phyloP scores from a whole-genome alignment of 495 filamentous ascomycete species.

The Podospora tetraspora region DNA sequence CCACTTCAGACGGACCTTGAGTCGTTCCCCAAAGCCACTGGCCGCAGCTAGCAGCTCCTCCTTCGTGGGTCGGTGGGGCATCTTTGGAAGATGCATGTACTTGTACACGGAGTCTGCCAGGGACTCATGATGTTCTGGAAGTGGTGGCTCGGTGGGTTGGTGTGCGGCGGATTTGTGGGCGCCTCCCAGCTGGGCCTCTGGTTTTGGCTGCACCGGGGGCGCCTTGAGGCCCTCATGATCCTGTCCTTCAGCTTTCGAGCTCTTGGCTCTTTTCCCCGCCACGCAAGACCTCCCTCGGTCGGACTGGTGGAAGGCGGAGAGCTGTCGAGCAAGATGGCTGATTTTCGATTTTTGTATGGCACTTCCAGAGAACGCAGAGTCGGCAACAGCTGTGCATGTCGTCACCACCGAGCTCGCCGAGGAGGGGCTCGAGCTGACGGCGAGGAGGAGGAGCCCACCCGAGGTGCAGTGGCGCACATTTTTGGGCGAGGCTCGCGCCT shows the following conservation, averaged over 20 bases:
- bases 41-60: constrained; percentile 90
- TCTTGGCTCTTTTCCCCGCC: constrained; percentile 20
- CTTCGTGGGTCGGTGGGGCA: constrained; percentile 83
- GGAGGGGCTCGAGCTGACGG: constrained; percentile 33
- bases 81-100: constrained; percentile 57
- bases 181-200: constrained; percentile 11
- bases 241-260: constrained; percentile 35
- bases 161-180: constrained; percentile 6
- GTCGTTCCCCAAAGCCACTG: constrained; percentile 85
- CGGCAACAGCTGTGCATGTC: constrained; percentile 38
- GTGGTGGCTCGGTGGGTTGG: constrained; percentile 17
- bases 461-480: constrained; percentile 41
- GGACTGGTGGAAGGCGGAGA: constrained; percentile 29
- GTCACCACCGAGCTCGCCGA: constrained; percentile 36
- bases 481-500: constrained; percentile 20
- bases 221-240: constrained; percentile 19
- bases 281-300: constrained; percentile 15
- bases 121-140: constrained; percentile 27
- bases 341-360: constrained; percentile 32
- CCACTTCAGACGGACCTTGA: constrained; percentile 95
- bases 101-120: constrained; percentile 41
- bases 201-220: constrained; percentile 15
- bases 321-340: constrained; percentile 36
- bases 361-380: constrained; percentile 33
- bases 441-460: constrained; percentile 38